A percentile compares a stretch with the other conserved stretches of the same genome.
phyloP scores from a whole-genome alignment of 768 basidiomycete genomes.

The Russula emetica region DNA sequence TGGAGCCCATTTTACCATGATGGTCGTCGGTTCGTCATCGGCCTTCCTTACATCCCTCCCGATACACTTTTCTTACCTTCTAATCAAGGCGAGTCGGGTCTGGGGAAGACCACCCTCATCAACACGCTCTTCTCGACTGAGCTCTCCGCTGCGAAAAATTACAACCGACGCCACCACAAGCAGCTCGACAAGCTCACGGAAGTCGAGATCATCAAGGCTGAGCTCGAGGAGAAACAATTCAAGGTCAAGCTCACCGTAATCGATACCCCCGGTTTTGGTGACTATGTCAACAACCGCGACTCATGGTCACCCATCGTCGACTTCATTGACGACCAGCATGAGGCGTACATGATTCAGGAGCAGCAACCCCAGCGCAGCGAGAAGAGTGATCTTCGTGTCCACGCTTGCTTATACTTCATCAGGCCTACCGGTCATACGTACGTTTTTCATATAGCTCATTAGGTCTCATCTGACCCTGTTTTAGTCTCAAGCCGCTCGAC shows the following conservation, averaged over 20 bases:
- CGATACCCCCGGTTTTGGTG: constrained; percentile 98
- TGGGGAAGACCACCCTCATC: constrained; percentile 96
- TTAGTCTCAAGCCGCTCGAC: constrained; percentile 90
- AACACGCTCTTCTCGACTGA: constrained; percentile 99
- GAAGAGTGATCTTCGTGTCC: constrained; percentile 93
- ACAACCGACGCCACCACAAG: constrained; percentile 82
- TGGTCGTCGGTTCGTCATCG: constrained; percentile 85
- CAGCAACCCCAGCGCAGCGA: constrained; percentile 95
- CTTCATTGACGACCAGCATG: constrained; percentile 95
- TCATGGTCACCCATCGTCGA: constrained; percentile 99
- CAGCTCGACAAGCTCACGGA: constrained; percentile 98
- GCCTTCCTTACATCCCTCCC: constrained; percentile 2
- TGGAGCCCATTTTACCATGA: constrained; percentile 97
- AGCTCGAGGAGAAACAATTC: constrained; percentile 98
- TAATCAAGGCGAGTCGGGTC: constrained; percentile 81
- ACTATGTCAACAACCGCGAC: constrained; percentile 99
- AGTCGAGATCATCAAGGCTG: constrained; percentile 98
- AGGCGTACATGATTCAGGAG: constrained; percentile 95
- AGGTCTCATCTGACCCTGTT: constrained; percentile 4
- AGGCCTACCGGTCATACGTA: constrained; percentile 95
- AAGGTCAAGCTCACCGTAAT: constrained; percentile 99
- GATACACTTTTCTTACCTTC: background rate
- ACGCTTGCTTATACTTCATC: constrained; percentile 97
- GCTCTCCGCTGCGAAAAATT: constrained; percentile 88
- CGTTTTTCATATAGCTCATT: constrained; percentile 36